Conservation (phyloP, 2,329 filamentous ascomycete species). For the Oidium heveae region DNA sequence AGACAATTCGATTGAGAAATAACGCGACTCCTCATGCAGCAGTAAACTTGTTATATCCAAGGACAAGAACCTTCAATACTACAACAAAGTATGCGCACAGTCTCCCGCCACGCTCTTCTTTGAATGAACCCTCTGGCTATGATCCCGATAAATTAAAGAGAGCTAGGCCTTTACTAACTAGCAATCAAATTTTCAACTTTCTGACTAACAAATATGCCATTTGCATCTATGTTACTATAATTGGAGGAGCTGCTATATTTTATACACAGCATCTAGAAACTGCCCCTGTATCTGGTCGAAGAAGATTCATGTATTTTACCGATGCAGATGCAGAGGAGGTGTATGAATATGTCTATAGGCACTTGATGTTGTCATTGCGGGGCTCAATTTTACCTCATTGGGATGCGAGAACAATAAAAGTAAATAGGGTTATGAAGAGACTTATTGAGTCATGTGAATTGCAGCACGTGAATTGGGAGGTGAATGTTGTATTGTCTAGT, state of each 20-base stretch:
- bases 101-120: not conserved
- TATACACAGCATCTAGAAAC: conserved; percentile 46
- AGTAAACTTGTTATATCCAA: too few species aligned
- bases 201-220: conserved; percentile 16
- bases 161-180: conserved; percentile 17
- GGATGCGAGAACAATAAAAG: conserved; percentile 29
- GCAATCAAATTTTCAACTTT: conserved; percentile 13
- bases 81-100: not conserved
- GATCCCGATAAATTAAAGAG: conserved; percentile 5
- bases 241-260: conserved; percentile 20
- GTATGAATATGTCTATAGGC: conserved; percentile 27
- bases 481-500: conserved; percentile 46
- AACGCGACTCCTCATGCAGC: too few species aligned
- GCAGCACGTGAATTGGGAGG: conserved; percentile 35
- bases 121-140: not conserved
- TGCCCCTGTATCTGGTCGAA: conserved; percentile 46
- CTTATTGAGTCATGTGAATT: conserved; percentile 43
- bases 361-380: conserved; percentile 28
- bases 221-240: conserved; percentile 18
- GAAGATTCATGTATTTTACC: conserved; percentile 45
- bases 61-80: too few species aligned
- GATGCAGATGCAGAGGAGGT: conserved; percentile 27
- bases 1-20: too few species aligned
- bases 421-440: conserved; percentile 37
- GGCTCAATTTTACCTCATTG: conserved; percentile 27